Base-by-base conservation (phyloP, 768 basidiomycete species). In the Boletus vinaceobasis region DNA sequence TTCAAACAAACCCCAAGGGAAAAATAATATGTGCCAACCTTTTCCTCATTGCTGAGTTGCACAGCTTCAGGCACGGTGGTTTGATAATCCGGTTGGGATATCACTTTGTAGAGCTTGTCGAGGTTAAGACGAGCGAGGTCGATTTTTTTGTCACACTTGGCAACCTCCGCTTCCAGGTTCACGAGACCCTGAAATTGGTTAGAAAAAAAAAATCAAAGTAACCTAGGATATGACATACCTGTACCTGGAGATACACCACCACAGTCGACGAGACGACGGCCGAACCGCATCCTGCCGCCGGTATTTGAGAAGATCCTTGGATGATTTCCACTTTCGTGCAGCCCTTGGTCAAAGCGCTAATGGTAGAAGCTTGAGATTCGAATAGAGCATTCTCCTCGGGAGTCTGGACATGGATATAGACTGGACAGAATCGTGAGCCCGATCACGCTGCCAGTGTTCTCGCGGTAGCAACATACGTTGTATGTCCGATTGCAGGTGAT, bases 111-210 rank as follows among this genome's bases (percentile, higher is more conserved):
- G 36, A 96, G 74, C 76, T 97, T 98, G 50, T 86, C 83, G 40
- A 89, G 73, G 60, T 83, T 87, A 48, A 89, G 58, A 49, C 78
- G 76, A 2, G 83, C 85, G 10, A 93, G 74, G 37, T 87, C 82
- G 3, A 90, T 79, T 73, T 95, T 97, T 82, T 97, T 98, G 66
- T 92, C 84, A 57, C 87, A 86, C 71, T 95, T 98, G 38, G 81
- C 76, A 43, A 97, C 88, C 72, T 98, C 96, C 2, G 81, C 83
- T 43, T 92, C 86, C 7, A 96, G 74, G 72, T 98, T 88, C 17
- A 99, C 86, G 39, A 95, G 84, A 26, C 95, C 93, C 93, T 97
- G 61, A 15, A 47, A 11, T 43, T 17, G 29, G 44, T 43, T 10
- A 53, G 46, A 29, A 36, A 37, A 38, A 3, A 31, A 35, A 10